Evolutionary conservation across 371 early-diverging fungal genomes (phyloP).

Genomic region (Apophysomyces elegans): DNA sequence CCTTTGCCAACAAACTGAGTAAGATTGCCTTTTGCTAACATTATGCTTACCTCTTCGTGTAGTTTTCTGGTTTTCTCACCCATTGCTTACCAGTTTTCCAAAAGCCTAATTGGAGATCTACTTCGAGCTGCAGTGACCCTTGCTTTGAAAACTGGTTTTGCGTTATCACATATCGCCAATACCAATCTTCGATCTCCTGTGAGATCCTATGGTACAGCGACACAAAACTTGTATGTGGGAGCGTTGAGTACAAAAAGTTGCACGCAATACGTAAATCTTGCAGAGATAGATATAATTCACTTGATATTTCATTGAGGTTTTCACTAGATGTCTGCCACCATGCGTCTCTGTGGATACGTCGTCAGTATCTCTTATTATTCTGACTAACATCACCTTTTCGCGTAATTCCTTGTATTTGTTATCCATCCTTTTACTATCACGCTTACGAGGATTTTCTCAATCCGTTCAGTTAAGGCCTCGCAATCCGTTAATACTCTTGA

Average conservation of each 20-base stretch:
- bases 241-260: slow-evolving; percentile 43
- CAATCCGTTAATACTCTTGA: slow-evolving; percentile 29
- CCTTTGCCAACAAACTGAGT: slow-evolving; percentile 26
- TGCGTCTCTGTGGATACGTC: slow-evolving; percentile 17
- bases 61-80: slow-evolving; percentile 63
- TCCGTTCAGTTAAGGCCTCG: slow-evolving; percentile 43
- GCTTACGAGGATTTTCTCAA: slow-evolving; percentile 57
- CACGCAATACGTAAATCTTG: slow-evolving; percentile 52
- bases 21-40: neutral
- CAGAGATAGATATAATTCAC: slow-evolving; percentile 65
- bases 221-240: slow-evolving; percentile 56
- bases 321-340: slow-evolving; percentile 38
- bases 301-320: slow-evolving; percentile 51
- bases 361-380: neutral
- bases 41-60: slow-evolving; percentile 42
- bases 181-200: slow-evolving; percentile 64
- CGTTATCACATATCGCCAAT: slow-evolving; percentile 62
- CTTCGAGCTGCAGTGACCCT: slow-evolving; percentile 58
- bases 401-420: slow-evolving; percentile 58
- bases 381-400: slow-evolving; percentile 51
- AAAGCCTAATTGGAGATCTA: slow-evolving; percentile 62
- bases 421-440: slow-evolving; percentile 66
- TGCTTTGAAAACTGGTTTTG: slow-evolving; percentile 59
- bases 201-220: slow-evolving; percentile 49
- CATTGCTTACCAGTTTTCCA: slow-evolving; percentile 56